phyloP scores from a whole-genome alignment of 495 filamentous ascomycete species.

The Aspergillus sclerotiicarbonarius region DNA sequence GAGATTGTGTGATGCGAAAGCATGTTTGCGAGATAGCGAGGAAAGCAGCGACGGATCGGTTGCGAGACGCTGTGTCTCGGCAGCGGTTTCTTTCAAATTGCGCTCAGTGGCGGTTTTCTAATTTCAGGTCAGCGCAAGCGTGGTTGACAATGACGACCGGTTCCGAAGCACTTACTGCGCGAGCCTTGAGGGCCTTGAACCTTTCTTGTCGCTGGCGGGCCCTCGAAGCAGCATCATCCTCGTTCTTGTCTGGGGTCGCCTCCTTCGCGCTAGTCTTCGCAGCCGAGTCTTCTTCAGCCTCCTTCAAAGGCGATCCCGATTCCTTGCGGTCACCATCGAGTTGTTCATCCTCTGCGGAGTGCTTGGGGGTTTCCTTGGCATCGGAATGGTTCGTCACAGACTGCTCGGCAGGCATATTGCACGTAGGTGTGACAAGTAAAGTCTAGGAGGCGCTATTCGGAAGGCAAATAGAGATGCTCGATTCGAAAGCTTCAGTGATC shows the following conservation, averaged over 20 bases:
- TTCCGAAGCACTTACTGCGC: conserved; percentile 51
- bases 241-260: conserved; percentile 16
- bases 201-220: conserved; percentile 37
- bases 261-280: no score
- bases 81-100: conserved; percentile 80
- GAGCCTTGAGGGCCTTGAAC: conserved; percentile 84
- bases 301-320: conserved; percentile 1
- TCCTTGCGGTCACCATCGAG: background rate
- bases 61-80: conserved; percentile 76
- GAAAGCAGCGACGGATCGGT: conserved; percentile 72
- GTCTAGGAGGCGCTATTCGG: background rate
- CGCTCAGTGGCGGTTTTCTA: conserved; percentile 70
- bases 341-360: background rate
- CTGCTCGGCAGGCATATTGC: conserved; percentile 14
- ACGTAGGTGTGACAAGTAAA: background rate
- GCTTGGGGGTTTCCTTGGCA: background rate
- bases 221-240: conserved; percentile 31
- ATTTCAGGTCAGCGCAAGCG: conserved; percentile 19
- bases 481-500: background rate
- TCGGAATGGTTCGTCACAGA: background rate
- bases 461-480: background rate
- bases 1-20: conserved; percentile 86
- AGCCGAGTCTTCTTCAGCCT: background rate
- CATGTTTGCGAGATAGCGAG: conserved; percentile 73
- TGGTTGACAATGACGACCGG: background rate